These are phyloP conservation scores for Bryum argenteum DNA, from an alignment of 225 moss, liverwort and hornwort species.

Conservation along the genomic window DNA sequence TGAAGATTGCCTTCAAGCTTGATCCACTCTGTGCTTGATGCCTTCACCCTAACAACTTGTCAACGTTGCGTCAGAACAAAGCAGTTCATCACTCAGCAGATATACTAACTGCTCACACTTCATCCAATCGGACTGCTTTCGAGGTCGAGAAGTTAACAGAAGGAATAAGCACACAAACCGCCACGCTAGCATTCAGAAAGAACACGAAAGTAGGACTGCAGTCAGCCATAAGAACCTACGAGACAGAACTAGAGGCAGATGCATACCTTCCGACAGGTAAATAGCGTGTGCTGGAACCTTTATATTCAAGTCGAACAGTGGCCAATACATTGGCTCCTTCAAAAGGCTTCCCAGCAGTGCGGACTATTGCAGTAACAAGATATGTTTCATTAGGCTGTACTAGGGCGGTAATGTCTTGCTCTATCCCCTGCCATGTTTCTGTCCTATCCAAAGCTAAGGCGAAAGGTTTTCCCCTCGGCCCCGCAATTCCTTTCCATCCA, in stretches of 20 bases:
- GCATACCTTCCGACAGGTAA: slow-evolving; percentile 54
- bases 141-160: slow-evolving; percentile 9
- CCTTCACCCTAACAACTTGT: slow-evolving; percentile 53
- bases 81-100: slow-evolving; percentile 15
- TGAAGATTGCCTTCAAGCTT: slow-evolving; percentile 68
- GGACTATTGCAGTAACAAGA: slow-evolving; percentile 44
- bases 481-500: slow-evolving; percentile 58
- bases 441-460: slow-evolving; percentile 56
- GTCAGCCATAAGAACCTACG: slow-evolving; percentile 13
- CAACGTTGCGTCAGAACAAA: slow-evolving; percentile 20
- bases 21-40: slow-evolving; percentile 68
- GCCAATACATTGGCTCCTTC: slow-evolving; percentile 55
- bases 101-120: slow-evolving; percentile 17
- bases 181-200: slow-evolving; percentile 4
- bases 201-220: background rate
- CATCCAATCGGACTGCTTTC: slow-evolving; percentile 3
- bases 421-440: slow-evolving; percentile 60
- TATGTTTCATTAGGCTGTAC: slow-evolving; percentile 53
- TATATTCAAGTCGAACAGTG: slow-evolving; percentile 55
- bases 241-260: slow-evolving; percentile 10
- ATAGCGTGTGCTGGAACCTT: slow-evolving; percentile 41
- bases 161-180: slow-evolving; percentile 7
- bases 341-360: slow-evolving; percentile 51
- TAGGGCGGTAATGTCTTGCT: slow-evolving; percentile 54
- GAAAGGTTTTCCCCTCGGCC: slow-evolving; percentile 49